Percentiles rank a stretch among this genome's conserved stretches.
Evolutionary conservation across 176 grass and related monocot genomes (phyloP).

Genomic region (Alopecurus myosuroides): DNA sequence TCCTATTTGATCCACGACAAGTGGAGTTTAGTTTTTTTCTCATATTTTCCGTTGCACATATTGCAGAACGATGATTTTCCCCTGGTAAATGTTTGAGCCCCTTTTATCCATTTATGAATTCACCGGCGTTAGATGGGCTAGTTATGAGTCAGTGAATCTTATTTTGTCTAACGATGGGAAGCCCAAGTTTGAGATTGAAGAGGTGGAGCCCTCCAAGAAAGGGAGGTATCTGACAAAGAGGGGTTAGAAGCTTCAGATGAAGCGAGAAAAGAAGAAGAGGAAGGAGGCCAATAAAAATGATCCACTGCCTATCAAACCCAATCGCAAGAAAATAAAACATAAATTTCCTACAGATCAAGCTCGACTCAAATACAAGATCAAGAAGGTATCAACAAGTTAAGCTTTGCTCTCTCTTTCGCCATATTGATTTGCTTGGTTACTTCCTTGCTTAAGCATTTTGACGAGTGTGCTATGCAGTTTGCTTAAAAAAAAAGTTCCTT

Average conservation of each 20-base stretch:
- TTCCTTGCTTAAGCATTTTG: too few species aligned
- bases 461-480: too few species aligned
- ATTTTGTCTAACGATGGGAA: conserved; percentile 62
- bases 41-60: not conserved
- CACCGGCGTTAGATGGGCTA: conserved; percentile 37
- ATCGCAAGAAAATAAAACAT: too few species aligned
- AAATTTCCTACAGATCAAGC: too few species aligned
- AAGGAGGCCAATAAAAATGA: conserved; percentile 81
- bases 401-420: too few species aligned
- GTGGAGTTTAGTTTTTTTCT: conserved; percentile 4
- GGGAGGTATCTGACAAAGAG: conserved; percentile 71
- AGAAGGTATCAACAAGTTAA: too few species aligned
- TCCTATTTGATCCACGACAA: not conserved
- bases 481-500: too few species aligned
- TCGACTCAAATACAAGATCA: too few species aligned
- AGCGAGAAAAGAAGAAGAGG: conserved; percentile 62
- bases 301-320: conserved; percentile 56
- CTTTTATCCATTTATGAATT: conserved; percentile 14
- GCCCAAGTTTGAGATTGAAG: conserved; percentile 71
- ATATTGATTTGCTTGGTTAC: too few species aligned
- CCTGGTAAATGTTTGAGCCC: conserved; percentile 21
- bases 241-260: conserved; percentile 67
- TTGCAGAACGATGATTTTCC: conserved; percentile 32
- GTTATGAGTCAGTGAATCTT: conserved; percentile 60
- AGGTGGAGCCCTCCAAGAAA: conserved; percentile 63